Evolutionary conservation across 345 rosid genomes (phyloP).

Genomic region (Sonneratia caseolaris): DNA sequence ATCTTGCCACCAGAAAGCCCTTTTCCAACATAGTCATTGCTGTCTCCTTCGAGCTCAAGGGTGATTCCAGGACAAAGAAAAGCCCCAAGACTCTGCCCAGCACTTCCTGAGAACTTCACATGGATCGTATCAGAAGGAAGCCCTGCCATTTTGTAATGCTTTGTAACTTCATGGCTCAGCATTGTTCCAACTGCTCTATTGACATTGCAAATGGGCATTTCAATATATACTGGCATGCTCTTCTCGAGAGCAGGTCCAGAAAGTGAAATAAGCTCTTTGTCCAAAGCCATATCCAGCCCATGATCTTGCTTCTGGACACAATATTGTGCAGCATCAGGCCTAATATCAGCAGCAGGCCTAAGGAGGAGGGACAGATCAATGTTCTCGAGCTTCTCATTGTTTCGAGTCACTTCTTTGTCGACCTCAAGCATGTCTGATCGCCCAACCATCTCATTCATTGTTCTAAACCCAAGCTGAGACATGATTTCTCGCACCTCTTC

Average conservation of each 20-base stretch:
- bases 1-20: slow-evolving; percentile 99
- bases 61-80: slow-evolving; percentile 86
- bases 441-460: slow-evolving; percentile 87
- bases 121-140: slow-evolving; percentile 85
- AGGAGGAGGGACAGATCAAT: slow-evolving; percentile 83
- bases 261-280: slow-evolving; percentile 51
- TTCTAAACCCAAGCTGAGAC: slow-evolving; percentile 83
- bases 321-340: slow-evolving; percentile 90
- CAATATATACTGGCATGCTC: slow-evolving; percentile 74
- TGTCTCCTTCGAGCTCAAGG: slow-evolving; percentile 92
- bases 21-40: slow-evolving; percentile 98
- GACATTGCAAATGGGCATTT: slow-evolving; percentile 71
- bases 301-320: slow-evolving; percentile 97
- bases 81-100: slow-evolving; percentile 99
- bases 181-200: slow-evolving; percentile 99
- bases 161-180: slow-evolving; percentile 99
- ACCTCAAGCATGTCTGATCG: slow-evolving; percentile 99
- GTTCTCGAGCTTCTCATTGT: slow-evolving; percentile 77
- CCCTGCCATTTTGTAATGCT: slow-evolving; percentile 71
- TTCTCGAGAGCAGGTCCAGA: slow-evolving; percentile 75
- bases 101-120: slow-evolving; percentile 81
- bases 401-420: slow-evolving; percentile 67
- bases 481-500: slow-evolving; percentile 98
- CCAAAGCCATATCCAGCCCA: slow-evolving; percentile 92
- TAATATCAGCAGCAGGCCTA: slow-evolving; percentile 87